Percentiles rank a stretch among this genome's conserved stretches.
Evolutionary conservation across 164 flowering plant species (phyloP).

Genomic region (Cinnamomum micranthum): DNA sequence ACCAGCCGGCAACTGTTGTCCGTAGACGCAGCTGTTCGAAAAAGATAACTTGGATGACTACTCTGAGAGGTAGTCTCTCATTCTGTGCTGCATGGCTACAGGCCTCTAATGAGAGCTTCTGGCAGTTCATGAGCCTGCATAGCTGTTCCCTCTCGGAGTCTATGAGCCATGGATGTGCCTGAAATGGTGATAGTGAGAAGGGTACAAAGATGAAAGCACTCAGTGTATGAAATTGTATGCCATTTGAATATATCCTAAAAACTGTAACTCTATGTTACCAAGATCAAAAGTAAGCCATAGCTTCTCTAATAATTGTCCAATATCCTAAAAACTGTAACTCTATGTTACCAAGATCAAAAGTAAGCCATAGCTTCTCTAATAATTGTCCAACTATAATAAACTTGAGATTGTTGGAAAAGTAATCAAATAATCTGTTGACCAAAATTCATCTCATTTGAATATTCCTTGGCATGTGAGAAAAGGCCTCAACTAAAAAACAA

Average conservation of each 20-base stretch:
- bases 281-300: too few species aligned
- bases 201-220: background rate
- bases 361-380: too few species aligned
- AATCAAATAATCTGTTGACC: too few species aligned
- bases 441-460: too few species aligned
- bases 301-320: too few species aligned
- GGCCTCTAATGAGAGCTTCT: constrained; percentile 70
- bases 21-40: constrained; percentile 69
- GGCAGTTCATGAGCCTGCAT: constrained; percentile 74
- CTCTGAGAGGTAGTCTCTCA: constrained; percentile 67
- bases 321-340: too few species aligned
- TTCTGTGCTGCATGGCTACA: constrained; percentile 78
- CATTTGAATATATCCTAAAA: background rate
- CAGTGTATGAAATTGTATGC: background rate
- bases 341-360: too few species aligned
- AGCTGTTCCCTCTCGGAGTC: constrained; percentile 63
- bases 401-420: too few species aligned
- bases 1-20: constrained; percentile 58
- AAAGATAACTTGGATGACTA: constrained; percentile 68
- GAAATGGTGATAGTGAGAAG: constrained; percentile 5
- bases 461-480: too few species aligned
- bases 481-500: too few species aligned
- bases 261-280: too few species aligned
- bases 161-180: constrained; percentile 72
- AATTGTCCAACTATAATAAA: too few species aligned